phyloP scores from a whole-genome alignment of 345 rosid genomes.

The Combretum micranthum region DNA sequence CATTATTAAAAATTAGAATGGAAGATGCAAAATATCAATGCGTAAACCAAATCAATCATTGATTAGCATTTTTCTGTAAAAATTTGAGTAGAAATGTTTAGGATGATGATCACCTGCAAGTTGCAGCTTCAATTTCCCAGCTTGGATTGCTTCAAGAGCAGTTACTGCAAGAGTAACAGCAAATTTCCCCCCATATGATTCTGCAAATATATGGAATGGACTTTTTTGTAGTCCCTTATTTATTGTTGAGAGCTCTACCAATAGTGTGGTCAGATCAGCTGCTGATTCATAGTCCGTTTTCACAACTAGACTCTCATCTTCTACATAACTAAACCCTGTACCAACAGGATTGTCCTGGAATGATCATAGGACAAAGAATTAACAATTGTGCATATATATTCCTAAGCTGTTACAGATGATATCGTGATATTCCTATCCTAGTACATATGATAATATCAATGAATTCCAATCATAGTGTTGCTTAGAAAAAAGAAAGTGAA shows the following conservation, averaged over 20 bases:
- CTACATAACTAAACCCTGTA: slow-evolving; percentile 40
- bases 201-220: slow-evolving; percentile 34
- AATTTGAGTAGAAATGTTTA: too few species aligned
- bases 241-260: slow-evolving; percentile 28
- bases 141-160: slow-evolving; percentile 26
- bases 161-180: slow-evolving; percentile 36
- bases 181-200: slow-evolving; percentile 51
- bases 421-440: not conserved
- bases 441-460: too few species aligned
- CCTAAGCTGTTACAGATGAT: not conserved
- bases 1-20: too few species aligned
- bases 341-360: slow-evolving; percentile 37
- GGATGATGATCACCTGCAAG: slow-evolving; percentile 25
- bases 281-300: slow-evolving; percentile 42
- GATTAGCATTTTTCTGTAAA: not conserved
- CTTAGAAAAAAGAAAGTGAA: not conserved
- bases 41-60: not conserved
- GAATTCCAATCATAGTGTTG: too few species aligned
- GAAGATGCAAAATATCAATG: not conserved
- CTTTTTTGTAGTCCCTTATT: slow-evolving; percentile 24
- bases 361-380: not conserved
- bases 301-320: slow-evolving; percentile 21
- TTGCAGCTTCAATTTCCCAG: slow-evolving; percentile 30
- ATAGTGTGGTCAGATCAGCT: slow-evolving; percentile 29
- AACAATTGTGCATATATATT: not conserved